Percentiles rank a stretch among this genome's conserved stretches.
phyloP scores from a whole-genome alignment of 768 basidiomycete species.

The Suillus paluster region DNA sequence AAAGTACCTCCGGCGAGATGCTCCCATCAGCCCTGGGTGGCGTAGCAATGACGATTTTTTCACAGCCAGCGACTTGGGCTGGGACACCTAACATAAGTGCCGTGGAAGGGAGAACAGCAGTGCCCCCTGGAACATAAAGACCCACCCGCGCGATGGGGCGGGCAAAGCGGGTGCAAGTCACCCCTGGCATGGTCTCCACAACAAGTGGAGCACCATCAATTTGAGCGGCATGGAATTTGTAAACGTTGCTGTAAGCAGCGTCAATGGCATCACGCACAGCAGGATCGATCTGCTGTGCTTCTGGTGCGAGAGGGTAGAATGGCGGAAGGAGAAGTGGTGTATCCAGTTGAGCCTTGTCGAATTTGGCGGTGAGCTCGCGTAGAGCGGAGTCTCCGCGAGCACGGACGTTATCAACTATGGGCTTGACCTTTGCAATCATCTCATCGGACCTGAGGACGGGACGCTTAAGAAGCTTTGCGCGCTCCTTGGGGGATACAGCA shows the following conservation, averaged over 20 bases:
- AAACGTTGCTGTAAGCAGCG: slow-evolving; percentile 88
- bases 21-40: slow-evolving; percentile 94
- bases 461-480: slow-evolving; percentile 75
- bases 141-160: slow-evolving; percentile 96
- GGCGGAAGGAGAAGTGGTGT: slow-evolving; percentile 81
- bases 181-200: slow-evolving; percentile 98
- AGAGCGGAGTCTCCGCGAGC: slow-evolving; percentile 84
- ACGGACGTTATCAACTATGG: slow-evolving; percentile 91
- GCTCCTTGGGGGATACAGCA: slow-evolving; percentile 50
- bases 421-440: slow-evolving; percentile 83
- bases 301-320: slow-evolving; percentile 51
- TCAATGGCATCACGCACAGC: slow-evolving; percentile 84
- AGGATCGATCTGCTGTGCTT: slow-evolving; percentile 62
- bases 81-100: slow-evolving; percentile 98
- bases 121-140: slow-evolving; percentile 96
- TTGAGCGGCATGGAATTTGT: slow-evolving; percentile 91
- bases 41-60: slow-evolving; percentile 90
- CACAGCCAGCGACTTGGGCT: slow-evolving; percentile 96
- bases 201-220: slow-evolving; percentile 67
- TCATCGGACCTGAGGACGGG: slow-evolving; percentile 78
- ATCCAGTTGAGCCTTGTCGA: slow-evolving; percentile 79
- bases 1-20: slow-evolving; percentile 96
- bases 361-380: slow-evolving; percentile 88
- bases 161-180: slow-evolving; percentile 93
- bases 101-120: slow-evolving; percentile 93